Conservation (phyloP, 225 moss, liverwort and hornwort genomes). For the Physcomitrellopsis africana region DNA sequence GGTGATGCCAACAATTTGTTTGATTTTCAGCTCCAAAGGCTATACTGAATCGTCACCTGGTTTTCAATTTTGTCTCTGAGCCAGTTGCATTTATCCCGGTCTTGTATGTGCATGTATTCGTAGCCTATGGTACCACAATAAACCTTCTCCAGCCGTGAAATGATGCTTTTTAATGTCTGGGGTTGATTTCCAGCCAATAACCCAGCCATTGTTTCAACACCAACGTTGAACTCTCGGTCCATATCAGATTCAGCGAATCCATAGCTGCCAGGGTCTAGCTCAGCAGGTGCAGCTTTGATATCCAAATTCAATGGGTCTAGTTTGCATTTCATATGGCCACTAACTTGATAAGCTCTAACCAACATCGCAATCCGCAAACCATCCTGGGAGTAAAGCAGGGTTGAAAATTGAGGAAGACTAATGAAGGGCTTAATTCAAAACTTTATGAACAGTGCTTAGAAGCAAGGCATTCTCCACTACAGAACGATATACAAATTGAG, state of each 20-base stretch:
- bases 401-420: slow-evolving; percentile 13
- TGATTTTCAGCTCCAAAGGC: slow-evolving; percentile 3
- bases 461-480: slow-evolving; percentile 4
- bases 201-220: slow-evolving; percentile 90
- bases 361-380: slow-evolving; percentile 86
- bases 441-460: background rate
- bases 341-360: slow-evolving; percentile 92
- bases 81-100: slow-evolving; percentile 94
- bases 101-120: slow-evolving; percentile 95
- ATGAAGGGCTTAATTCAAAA: background rate
- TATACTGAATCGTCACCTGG: slow-evolving; percentile 39
- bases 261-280: slow-evolving; percentile 82
- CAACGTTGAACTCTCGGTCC: slow-evolving; percentile 85
- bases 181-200: slow-evolving; percentile 76
- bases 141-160: slow-evolving; percentile 75
- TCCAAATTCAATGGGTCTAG: slow-evolving; percentile 84
- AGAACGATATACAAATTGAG: background rate
- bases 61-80: slow-evolving; percentile 89
- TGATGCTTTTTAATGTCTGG: slow-evolving; percentile 71
- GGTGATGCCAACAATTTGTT: background rate
- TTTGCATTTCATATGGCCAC: slow-evolving; percentile 85
- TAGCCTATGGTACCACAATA: slow-evolving; percentile 90
- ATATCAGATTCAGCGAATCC: slow-evolving; percentile 83
- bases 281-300: slow-evolving; percentile 65
- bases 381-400: slow-evolving; percentile 52